phyloP scores from a whole-genome alignment of 768 basidiomycete genomes.

The Dentipellis sp. region DNA sequence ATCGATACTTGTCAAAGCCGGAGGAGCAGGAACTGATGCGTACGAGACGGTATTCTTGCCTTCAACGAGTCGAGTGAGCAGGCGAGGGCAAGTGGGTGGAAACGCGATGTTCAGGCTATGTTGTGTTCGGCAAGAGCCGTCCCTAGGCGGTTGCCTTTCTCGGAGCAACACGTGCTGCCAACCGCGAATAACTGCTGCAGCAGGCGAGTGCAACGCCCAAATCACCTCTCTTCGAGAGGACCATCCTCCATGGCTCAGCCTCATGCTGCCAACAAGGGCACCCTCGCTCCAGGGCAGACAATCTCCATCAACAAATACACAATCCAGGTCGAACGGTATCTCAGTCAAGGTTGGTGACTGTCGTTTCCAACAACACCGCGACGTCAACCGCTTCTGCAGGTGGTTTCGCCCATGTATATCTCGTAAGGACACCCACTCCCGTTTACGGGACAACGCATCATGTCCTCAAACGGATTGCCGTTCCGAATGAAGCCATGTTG shows the following conservation, averaged over 20 bases:
- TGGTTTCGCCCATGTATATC: constrained; percentile 97
- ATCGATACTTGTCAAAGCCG: too few species aligned
- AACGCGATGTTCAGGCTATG: too few species aligned
- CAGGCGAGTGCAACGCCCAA: too few species aligned
- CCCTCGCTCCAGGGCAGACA: constrained; percentile 72
- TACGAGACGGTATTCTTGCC: too few species aligned
- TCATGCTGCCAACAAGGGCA: constrained; percentile 52
- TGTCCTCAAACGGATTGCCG: constrained; percentile 95
- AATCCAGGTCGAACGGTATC: constrained; percentile 90
- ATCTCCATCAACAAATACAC: constrained; percentile 85
- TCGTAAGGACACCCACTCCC: constrained; percentile 78
- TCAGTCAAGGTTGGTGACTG: constrained; percentile 72
- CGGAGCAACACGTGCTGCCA: too few species aligned
- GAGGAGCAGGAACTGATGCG: too few species aligned
- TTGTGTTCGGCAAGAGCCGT: too few species aligned
- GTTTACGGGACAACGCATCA: constrained; percentile 91
- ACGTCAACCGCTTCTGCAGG: constrained; percentile 36
- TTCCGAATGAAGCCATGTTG: constrained; percentile 82
- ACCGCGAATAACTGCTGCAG: too few species aligned
- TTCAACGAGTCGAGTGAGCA: too few species aligned
- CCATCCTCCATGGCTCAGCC: constrained; percentile 36
- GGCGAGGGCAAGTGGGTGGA: too few species aligned
- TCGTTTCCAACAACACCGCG: constrained; percentile 2
- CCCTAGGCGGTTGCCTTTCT: too few species aligned
- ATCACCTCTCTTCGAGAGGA: background rate